Percentiles rank a stretch among this genome's conserved stretches.
phyloP scores from a whole-genome alignment of 2,329 filamentous ascomycete genomes.

The Clonostachys sp. region DNA sequence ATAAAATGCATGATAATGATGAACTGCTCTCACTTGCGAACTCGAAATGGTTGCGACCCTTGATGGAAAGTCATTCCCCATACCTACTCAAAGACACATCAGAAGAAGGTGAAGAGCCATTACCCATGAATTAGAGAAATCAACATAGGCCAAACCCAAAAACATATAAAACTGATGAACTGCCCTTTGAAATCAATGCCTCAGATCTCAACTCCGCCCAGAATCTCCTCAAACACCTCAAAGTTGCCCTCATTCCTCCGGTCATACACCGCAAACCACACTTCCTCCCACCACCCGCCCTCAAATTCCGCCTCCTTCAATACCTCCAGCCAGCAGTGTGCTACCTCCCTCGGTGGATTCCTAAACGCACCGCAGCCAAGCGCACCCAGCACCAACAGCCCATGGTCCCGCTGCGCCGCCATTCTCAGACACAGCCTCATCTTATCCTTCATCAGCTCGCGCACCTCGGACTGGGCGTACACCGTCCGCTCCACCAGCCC shows the following conservation, averaged over 20 bases:
- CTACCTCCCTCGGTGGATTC: constrained; percentile 60
- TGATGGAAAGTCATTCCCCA: too few relatives aligned
- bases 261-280: constrained; percentile 61
- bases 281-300: constrained; percentile 58
- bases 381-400: constrained; percentile 60
- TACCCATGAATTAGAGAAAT: too few relatives aligned
- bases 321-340: constrained; percentile 56
- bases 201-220: constrained; percentile 11
- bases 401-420: constrained; percentile 51
- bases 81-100: too few relatives aligned
- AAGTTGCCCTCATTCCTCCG: constrained; percentile 40
- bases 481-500: constrained; percentile 11
- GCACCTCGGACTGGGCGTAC: constrained; percentile 36
- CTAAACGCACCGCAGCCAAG: constrained; percentile 64
- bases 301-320: constrained; percentile 55
- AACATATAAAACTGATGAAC: too few relatives aligned
- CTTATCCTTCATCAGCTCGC: constrained; percentile 55
- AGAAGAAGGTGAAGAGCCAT: too few relatives aligned
- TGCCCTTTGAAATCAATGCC: background rate
- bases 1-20: too few relatives aligned
- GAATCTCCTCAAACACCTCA: constrained; percentile 37
- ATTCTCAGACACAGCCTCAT: constrained; percentile 58
- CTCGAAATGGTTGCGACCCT: too few relatives aligned
- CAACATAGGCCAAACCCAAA: too few relatives aligned
- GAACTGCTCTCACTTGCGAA: too few relatives aligned